These are phyloP conservation scores for Skeletonema costatum DNA, from an alignment of 108 stramenopile species.

Conservation along the genomic window DNA sequence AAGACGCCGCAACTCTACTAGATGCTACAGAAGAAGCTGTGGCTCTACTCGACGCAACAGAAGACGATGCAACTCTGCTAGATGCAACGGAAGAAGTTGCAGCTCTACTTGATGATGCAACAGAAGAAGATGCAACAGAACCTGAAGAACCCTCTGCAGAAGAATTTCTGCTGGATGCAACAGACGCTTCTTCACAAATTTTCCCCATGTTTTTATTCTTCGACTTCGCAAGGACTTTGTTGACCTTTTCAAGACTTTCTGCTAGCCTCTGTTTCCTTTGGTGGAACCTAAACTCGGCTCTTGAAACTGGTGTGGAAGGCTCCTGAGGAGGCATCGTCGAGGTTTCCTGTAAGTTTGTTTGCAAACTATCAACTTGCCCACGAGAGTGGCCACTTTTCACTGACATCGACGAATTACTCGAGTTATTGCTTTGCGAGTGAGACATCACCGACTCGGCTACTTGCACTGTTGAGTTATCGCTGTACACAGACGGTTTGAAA, in stretches of 20 bases:
- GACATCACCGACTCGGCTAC: neutral
- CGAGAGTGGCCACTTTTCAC: neutral
- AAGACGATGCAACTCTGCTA: neutral
- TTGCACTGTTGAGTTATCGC: neutral
- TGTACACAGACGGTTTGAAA: neutral
- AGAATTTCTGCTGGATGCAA: neutral
- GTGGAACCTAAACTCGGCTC: conserved; percentile 29
- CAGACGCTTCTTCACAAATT: conserved; percentile 3
- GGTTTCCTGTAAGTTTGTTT: neutral
- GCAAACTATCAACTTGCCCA: neutral
- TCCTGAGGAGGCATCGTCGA: conserved; percentile 9
- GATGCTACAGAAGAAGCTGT: neutral
- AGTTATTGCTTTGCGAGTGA: neutral
- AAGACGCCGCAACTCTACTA: neutral
- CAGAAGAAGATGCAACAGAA: neutral
- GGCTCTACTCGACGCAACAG: neutral
- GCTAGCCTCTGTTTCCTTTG: conserved; percentile 32
- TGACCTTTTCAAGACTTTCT: conserved; percentile 41
- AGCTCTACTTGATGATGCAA: neutral
- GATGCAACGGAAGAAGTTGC: neutral
- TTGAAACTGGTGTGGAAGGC: conserved; percentile 34
- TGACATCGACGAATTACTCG: neutral
- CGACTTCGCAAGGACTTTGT: conserved; percentile 24
- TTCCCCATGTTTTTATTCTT: conserved; percentile 5
- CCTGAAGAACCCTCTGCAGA: neutral